Percentiles rank a stretch among this genome's conserved stretches.
These are phyloP conservation scores for Fraxinus sp. DNA, from an alignment of 305 asterid genomes.

Conservation along the genomic window DNA sequence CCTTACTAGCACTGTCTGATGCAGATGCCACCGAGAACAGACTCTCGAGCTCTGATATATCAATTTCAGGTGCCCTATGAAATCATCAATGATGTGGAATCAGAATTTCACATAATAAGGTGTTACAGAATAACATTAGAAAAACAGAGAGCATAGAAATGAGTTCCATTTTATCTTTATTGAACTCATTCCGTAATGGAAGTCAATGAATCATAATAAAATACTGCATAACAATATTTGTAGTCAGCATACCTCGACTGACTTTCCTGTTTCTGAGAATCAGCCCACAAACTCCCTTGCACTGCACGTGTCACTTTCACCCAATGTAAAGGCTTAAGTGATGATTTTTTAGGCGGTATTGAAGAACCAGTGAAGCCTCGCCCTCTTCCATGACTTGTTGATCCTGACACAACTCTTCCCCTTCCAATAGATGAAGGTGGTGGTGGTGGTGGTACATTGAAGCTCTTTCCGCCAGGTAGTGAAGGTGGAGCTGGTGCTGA, in stretches of 20 bases:
- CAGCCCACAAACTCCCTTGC: conserved; percentile 99
- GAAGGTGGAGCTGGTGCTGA: conserved; percentile 56
- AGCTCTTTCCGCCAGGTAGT: conserved; percentile 61
- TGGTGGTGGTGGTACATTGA: conserved; percentile 56
- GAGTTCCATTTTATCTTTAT: conserved; percentile 5
- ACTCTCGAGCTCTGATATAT: conserved; percentile 94
- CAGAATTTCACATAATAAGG: conserved; percentile 27
- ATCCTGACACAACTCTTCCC: conserved; percentile 58
- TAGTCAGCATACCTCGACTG: conserved; percentile 63
- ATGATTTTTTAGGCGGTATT: conserved; percentile 81
- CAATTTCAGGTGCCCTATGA: conserved; percentile 93
- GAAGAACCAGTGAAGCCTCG: conserved; percentile 58
- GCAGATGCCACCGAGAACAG: conserved; percentile 94
- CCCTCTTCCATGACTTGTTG: conserved; percentile 50
- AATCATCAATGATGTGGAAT: conserved; percentile 27
- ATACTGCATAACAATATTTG: conserved; percentile 10
- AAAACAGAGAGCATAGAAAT: conserved; percentile 1
- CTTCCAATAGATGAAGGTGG: conserved; percentile 67
- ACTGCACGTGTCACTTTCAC: conserved; percentile 91
- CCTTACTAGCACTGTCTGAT: conserved; percentile 70
- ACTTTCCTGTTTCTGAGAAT: conserved; percentile 71
- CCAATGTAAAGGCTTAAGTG: conserved; percentile 94
- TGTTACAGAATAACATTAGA: conserved; percentile 1
- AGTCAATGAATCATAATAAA: conserved; percentile 20
- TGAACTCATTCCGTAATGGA: neutral